phyloP scores from a whole-genome alignment of 352 stramenopile genomes.

The Phytophthora multivora region DNA sequence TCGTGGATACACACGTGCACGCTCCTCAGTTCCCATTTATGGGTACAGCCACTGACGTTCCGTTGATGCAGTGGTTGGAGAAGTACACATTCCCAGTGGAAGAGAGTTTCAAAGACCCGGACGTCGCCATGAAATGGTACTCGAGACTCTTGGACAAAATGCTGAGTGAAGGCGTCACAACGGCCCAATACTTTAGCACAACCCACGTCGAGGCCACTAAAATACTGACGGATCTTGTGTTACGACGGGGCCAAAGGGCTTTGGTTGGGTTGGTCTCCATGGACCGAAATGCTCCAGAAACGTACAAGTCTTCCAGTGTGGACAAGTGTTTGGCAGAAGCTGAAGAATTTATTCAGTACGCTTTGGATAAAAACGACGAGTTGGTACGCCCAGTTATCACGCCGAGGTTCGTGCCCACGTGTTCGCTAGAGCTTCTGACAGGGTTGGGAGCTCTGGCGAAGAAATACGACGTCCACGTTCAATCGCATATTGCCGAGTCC shows the following conservation, averaged over 20 bases:
- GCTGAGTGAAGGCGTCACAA: slow-evolving; percentile 87
- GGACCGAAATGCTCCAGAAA: slow-evolving; percentile 83
- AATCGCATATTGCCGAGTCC: slow-evolving; percentile 89
- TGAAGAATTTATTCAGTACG: slow-evolving; percentile 77
- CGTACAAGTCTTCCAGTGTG: slow-evolving; percentile 72
- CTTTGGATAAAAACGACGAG: slow-evolving; percentile 39
- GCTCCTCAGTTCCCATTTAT: slow-evolving; percentile 90
- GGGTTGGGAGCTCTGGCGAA: slow-evolving; percentile 71
- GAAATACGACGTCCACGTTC: slow-evolving; percentile 74
- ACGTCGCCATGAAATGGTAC: slow-evolving; percentile 70
- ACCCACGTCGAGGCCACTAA: slow-evolving; percentile 84
- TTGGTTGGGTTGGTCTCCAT: slow-evolving; percentile 92
- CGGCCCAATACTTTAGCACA: slow-evolving; percentile 90
- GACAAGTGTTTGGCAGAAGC: slow-evolving; percentile 65
- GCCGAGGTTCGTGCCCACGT: slow-evolving; percentile 91
- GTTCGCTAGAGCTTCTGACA: slow-evolving; percentile 75
- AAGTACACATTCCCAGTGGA: slow-evolving; percentile 93
- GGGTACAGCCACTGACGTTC: slow-evolving; percentile 89
- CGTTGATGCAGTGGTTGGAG: slow-evolving; percentile 92
- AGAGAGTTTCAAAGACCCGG: slow-evolving; percentile 58
- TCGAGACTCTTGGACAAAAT: slow-evolving; percentile 67
- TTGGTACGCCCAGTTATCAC: slow-evolving; percentile 85
- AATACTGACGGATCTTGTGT: slow-evolving; percentile 74
- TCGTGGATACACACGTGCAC: slow-evolving; percentile 92
- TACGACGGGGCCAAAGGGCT: slow-evolving; percentile 70